Evolutionary conservation across 1,284 basidiomycete species (phyloP), one percentile per base, ranked within the genome.

Genomic region (Coniferiporia weirii): DNA sequence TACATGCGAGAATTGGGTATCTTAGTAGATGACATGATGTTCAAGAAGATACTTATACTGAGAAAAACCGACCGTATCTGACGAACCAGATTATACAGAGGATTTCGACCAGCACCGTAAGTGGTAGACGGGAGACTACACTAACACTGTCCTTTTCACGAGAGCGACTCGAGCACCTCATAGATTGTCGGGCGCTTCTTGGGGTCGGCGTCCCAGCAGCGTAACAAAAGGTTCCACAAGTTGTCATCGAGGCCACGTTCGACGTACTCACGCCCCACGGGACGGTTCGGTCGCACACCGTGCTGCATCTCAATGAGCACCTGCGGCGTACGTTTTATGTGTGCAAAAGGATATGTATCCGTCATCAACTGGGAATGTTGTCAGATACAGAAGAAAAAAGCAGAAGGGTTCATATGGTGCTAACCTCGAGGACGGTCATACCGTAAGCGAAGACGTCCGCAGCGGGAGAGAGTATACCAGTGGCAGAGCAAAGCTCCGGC

Each of bases 341-440:
- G 70, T 15, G 66, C 64, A 69, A 76, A 83, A 1, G 81, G 81
- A 61, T 76, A 75, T 9, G 73, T 66, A 60, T 81, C 79, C 0
- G 80, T 81, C 67, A 81, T 67, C 1, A 83, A 63, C 81, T 83
- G 27, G 2, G 19, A 32, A 45, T 12, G 27, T 15, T 47, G 36
- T 47, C 22, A 5, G 50, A 22, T 27, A 48, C 9, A 9, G 15
- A 45, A 9, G 17, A 12, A 32, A 1, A 52, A 46, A 4, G 43
- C 19, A 35, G 6, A 52, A 27, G 10, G 15, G 53, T 38, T 27
- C 27, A 27, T 52, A 9, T 38, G 36, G 4, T 3, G 59, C 68
- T 57, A 47, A 79, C 81, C 75, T 83, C 81, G 19, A 83, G 69
- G 36, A 80, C 72, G 5, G 80, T 81, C 81, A 83, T 83, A 6